Conservation (phyloP, 1,284 basidiomycete genomes). For the Chiua sp. region DNA sequence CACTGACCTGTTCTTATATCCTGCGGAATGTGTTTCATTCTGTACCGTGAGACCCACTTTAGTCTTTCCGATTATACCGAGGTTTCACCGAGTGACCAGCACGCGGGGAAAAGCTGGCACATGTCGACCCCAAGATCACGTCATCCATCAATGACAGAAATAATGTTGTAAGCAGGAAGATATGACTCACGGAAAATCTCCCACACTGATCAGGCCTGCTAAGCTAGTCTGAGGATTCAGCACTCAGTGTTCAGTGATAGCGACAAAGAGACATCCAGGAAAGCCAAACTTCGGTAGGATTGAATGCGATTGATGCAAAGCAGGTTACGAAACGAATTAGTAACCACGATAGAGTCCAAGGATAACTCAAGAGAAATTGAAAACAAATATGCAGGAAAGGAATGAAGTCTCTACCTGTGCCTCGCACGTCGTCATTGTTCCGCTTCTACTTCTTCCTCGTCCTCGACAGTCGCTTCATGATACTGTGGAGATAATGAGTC, state of each 20-base stretch:
- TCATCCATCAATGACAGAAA: background rate
- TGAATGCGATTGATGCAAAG: constrained; percentile 11
- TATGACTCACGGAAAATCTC: background rate
- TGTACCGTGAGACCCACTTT: too few relatives aligned
- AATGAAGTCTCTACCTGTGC: background rate
- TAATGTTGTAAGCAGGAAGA: background rate
- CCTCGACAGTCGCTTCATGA: constrained; percentile 33
- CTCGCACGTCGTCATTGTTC: constrained; percentile 25
- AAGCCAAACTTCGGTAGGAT: background rate
- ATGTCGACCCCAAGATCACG: background rate
- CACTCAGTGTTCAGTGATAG: too few relatives aligned
- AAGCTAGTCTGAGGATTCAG: too few relatives aligned
- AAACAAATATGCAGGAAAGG: background rate
- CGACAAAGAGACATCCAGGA: too few relatives aligned
- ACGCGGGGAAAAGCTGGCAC: background rate
- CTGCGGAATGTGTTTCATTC: background rate
- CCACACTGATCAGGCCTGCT: too few relatives aligned
- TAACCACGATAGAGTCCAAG: constrained; percentile 19
- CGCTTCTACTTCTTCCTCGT: constrained; percentile 19
- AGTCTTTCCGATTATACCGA: constrained; percentile 1
- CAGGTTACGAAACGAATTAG: constrained; percentile 25
- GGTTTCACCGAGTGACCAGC: constrained; percentile 4
- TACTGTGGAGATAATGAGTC: constrained; percentile 24
- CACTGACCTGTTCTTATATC: constrained; percentile 19
- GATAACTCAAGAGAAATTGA: background rate